Evolutionary conservation across 129 eudicot genomes (phyloP).

Genomic region (Glebionis coronaria): DNA sequence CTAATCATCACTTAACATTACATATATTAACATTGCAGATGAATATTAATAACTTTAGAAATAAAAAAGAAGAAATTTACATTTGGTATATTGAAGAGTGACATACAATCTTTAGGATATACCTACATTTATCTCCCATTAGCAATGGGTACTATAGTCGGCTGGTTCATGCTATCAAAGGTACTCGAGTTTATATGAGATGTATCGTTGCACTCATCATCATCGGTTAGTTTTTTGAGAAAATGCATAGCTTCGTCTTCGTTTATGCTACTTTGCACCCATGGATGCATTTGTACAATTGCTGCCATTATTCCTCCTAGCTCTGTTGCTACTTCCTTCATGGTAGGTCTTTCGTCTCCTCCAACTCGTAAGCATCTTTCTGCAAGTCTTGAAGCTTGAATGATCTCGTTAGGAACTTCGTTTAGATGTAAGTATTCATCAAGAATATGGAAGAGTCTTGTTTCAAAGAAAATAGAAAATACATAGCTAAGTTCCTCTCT

Average conservation of each 20-base stretch:
- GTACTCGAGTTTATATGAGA: constrained; percentile 8
- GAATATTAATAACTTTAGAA: neutral
- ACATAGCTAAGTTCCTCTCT: constrained; percentile 33
- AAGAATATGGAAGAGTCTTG: constrained; percentile 22
- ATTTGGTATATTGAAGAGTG: neutral
- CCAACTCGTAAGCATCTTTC: constrained; percentile 27
- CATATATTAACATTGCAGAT: neutral
- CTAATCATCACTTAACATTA: too few relatives aligned
- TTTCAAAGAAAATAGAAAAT: constrained; percentile 32
- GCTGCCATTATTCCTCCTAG: constrained; percentile 28
- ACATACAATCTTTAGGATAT: neutral
- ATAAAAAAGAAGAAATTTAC: neutral
- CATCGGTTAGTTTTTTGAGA: constrained; percentile 13
- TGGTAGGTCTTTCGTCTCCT: constrained; percentile 38
- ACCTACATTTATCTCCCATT: constrained; percentile 26
- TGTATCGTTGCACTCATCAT: neutral
- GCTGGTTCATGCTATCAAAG: constrained; percentile 22
- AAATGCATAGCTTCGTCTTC: constrained; percentile 27
- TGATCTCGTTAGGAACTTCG: constrained; percentile 21
- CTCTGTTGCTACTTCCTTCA: constrained; percentile 41
- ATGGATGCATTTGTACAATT: constrained; percentile 35
- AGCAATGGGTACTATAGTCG: constrained; percentile 19
- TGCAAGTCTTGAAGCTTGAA: constrained; percentile 27
- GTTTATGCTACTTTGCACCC: constrained; percentile 18
- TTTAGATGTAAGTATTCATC: constrained; percentile 18